These are phyloP conservation scores for Lentithecium fluviatile DNA, from an alignment of 495 filamentous ascomycete genomes.

Conservation along the genomic window DNA sequence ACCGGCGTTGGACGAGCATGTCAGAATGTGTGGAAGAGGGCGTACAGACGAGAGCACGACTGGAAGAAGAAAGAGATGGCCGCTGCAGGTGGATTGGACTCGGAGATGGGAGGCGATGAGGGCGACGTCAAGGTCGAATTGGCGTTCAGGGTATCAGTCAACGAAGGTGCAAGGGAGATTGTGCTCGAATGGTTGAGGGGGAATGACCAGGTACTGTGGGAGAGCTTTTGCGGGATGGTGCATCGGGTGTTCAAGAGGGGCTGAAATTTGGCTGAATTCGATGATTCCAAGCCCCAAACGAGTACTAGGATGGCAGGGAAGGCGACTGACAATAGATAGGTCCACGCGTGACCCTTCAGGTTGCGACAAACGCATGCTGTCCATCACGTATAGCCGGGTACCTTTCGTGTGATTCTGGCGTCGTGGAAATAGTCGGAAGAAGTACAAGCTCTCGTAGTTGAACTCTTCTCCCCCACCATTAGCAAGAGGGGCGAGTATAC, in stretches of 20 bases:
- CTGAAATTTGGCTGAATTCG: no score
- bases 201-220: slow-evolving; percentile 71
- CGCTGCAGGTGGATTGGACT: not conserved
- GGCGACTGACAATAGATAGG: no score
- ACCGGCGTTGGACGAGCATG: slow-evolving; percentile 58
- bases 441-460: no score
- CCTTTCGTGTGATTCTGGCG: no score
- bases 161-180: slow-evolving; percentile 39
- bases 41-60: slow-evolving; percentile 55
- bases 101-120: slow-evolving; percentile 42
- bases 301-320: no score
- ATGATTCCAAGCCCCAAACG: no score
- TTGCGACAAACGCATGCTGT: no score
- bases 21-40: slow-evolving; percentile 71
- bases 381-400: no score
- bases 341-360: no score
- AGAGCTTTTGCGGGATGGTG: slow-evolving; percentile 84
- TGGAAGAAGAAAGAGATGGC: slow-evolving; percentile 41
- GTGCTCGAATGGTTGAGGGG: slow-evolving; percentile 74
- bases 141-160: slow-evolving; percentile 48
- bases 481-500: no score
- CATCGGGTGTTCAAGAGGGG: not conserved
- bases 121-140: slow-evolving; percentile 42
- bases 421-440: no score
- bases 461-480: no score